Evolutionary conservation across 805 yeast genomes (phyloP).

Genomic region (Candida ortonii): DNA sequence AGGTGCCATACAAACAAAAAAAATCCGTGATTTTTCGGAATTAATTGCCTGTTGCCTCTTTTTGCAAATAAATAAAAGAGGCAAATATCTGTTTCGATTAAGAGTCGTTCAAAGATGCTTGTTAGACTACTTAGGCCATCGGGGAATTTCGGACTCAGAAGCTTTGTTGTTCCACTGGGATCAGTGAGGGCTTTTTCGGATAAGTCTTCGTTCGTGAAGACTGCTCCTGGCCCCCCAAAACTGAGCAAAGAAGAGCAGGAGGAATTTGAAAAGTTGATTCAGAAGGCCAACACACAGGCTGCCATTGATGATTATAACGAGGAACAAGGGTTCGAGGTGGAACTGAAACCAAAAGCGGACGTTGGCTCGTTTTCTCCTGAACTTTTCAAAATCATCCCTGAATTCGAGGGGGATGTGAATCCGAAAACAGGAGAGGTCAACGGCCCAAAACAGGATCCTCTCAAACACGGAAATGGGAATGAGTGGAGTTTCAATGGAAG

Average conservation of each 20-base stretch:
- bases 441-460: slow-evolving; percentile 97
- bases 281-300: slow-evolving; percentile 72
- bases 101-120: no score
- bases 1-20: no score
- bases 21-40: no score
- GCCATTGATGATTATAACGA: slow-evolving; percentile 72
- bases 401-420: slow-evolving; percentile 90
- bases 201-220: slow-evolving; percentile 16
- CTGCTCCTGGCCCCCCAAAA: slow-evolving; percentile 58
- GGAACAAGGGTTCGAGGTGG: slow-evolving; percentile 24
- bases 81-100: no score
- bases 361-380: slow-evolving; percentile 67
- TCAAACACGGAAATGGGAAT: slow-evolving; percentile 78
- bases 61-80: no score
- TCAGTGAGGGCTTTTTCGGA: neutral
- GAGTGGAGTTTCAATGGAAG: slow-evolving; percentile 96
- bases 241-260: slow-evolving; percentile 80
- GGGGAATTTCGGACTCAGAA: no score
- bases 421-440: slow-evolving; percentile 95
- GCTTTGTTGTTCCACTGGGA: no score
- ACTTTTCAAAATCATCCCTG: slow-evolving; percentile 77
- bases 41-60: no score
- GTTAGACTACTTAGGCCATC: no score
- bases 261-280: slow-evolving; percentile 86
- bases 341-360: slow-evolving; percentile 42